Percentiles rank a stretch among this genome's conserved stretches.
phyloP scores from a whole-genome alignment of 192 early-diverging fungal genomes.

The Gonapodya prolifera region DNA sequence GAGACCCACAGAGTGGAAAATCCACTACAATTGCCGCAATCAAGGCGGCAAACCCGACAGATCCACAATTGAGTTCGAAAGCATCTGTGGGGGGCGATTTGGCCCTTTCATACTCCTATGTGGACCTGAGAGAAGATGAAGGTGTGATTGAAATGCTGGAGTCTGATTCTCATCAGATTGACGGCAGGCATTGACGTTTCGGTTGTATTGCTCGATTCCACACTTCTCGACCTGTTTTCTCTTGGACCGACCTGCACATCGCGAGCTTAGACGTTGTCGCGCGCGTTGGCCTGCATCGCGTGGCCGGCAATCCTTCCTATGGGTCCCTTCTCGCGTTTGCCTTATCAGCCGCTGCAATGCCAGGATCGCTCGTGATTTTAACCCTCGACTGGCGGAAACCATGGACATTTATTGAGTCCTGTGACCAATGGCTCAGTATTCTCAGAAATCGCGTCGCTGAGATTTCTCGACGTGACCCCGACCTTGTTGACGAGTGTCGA shows the following conservation, averaged over 20 bases:
- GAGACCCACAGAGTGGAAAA: constrained; percentile 73
- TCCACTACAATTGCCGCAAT: constrained; percentile 59
- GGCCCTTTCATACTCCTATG: constrained; percentile 70
- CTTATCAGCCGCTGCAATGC: constrained; percentile 48
- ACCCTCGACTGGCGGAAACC: constrained; percentile 86
- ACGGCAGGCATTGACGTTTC: constrained; percentile 9
- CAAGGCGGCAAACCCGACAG: constrained; percentile 29
- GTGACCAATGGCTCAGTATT: constrained; percentile 67
- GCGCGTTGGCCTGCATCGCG: constrained; percentile 66
- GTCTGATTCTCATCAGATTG: constrained; percentile 3
- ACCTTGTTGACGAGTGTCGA: constrained; percentile 19
- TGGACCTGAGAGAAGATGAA: constrained; percentile 80
- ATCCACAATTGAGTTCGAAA: constrained; percentile 19
- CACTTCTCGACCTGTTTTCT: not conserved
- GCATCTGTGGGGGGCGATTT: constrained; percentile 49
- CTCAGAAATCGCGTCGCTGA: constrained; percentile 38
- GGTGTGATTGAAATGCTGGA: constrained; percentile 43
- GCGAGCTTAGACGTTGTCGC: constrained; percentile 42
- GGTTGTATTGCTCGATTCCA: not conserved
- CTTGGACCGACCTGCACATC: not conserved
- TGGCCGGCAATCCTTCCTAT: constrained; percentile 56
- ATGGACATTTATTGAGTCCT: constrained; percentile 68
- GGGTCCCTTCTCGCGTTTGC: constrained; percentile 58
- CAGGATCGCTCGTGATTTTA: constrained; percentile 54
- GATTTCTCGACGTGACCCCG: constrained; percentile 25